phyloP scores from a whole-genome alignment of 2,329 filamentous ascomycete species.

The Akanthomyces dipterigenus region DNA sequence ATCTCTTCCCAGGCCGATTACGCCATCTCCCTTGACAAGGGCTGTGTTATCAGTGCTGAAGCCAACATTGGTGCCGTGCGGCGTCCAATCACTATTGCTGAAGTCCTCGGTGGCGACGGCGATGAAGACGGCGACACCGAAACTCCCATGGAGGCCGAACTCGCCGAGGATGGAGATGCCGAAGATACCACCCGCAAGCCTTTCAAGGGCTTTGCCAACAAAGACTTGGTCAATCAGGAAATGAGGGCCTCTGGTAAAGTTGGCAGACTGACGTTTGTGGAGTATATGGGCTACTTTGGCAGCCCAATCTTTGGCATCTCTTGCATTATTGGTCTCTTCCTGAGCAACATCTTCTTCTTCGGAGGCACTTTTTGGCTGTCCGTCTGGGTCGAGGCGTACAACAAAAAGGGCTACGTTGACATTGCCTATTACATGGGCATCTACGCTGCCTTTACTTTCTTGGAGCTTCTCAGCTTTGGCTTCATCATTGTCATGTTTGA shows the following conservation, averaged over 20 bases:
- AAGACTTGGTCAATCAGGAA: constrained; percentile 41
- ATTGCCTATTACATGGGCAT: constrained; percentile 47
- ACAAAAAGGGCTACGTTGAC: constrained; percentile 34
- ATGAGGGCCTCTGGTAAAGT: constrained; percentile 39
- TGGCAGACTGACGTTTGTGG: constrained; percentile 38
- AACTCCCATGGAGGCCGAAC: constrained; percentile 21
- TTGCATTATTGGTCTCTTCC: constrained; percentile 32
- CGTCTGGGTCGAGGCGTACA: constrained; percentile 47
- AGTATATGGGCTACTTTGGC: constrained; percentile 47
- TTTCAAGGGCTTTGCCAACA: constrained; percentile 28
- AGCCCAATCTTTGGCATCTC: constrained; percentile 35
- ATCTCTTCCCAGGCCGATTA: constrained; percentile 45
- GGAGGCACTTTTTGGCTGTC: constrained; percentile 42
- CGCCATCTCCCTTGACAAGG: constrained; percentile 39
- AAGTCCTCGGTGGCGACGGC: constrained; percentile 29
- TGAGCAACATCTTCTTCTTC: constrained; percentile 36
- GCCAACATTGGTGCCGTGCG: constrained; percentile 40
- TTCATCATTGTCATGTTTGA: constrained; percentile 42
- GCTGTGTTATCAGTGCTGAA: constrained; percentile 33
- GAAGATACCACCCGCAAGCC: constrained; percentile 27
- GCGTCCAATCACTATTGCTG: constrained; percentile 36
- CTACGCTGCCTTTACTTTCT: constrained; percentile 40
- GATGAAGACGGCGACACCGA: constrained; percentile 28
- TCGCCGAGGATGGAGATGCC: constrained; percentile 21
- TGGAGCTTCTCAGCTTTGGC: constrained; percentile 36